Conservation (phyloP, 129 eudicot genomes). For the Glebionis coronaria region DNA sequence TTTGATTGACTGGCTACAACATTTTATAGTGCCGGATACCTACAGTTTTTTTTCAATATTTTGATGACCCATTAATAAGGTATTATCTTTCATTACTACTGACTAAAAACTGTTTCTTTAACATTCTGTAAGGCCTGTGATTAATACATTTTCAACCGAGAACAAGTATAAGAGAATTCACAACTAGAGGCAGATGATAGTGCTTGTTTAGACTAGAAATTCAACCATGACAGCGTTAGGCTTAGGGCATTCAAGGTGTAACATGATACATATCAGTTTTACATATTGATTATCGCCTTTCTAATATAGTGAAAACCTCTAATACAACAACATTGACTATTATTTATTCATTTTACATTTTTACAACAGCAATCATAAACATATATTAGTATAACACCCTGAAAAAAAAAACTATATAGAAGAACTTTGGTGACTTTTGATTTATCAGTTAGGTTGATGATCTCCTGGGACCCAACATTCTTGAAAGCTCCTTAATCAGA, state of each 20-base stretch:
- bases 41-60: too few species aligned
- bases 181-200: too few species aligned
- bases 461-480: constrained; percentile 36
- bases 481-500: constrained; percentile 23
- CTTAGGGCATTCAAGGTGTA: not conserved
- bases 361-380: constrained; percentile 2
- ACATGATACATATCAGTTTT: not conserved
- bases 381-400: constrained; percentile 1
- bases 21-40: too few species aligned
- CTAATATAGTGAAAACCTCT: not conserved
- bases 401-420: not conserved
- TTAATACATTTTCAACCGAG: too few species aligned
- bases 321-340: not conserved
- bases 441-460: constrained; percentile 31
- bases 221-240: too few species aligned
- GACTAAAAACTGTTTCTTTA: too few species aligned
- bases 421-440: not conserved
- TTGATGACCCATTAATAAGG: too few species aligned
- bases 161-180: too few species aligned
- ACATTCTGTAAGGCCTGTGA: too few species aligned
- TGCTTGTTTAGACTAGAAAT: too few species aligned
- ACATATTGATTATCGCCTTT: not conserved
- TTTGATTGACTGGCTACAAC: too few species aligned
- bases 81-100: too few species aligned
- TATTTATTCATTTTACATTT: not conserved